phyloP scores from a whole-genome alignment of 805 yeast species.

The Candida chilensis region DNA sequence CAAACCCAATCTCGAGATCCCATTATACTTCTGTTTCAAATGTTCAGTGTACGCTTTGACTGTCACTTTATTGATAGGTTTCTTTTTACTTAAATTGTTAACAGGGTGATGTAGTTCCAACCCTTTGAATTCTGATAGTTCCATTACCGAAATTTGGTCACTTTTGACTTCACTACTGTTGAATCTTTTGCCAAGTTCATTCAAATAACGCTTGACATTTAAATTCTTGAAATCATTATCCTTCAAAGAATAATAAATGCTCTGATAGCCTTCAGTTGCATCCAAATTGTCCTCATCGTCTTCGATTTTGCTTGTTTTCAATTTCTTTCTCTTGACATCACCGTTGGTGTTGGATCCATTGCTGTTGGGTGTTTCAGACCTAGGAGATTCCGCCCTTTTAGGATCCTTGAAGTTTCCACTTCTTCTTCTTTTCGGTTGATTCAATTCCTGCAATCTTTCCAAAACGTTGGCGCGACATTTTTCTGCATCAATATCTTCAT shows the following conservation, averaged over 20 bases:
- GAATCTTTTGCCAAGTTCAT: slow-evolving; percentile 10
- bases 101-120: slow-evolving; percentile 1
- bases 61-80: slow-evolving; percentile 20
- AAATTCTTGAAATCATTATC: slow-evolving; percentile 35
- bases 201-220: slow-evolving; percentile 13
- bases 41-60: slow-evolving; percentile 55
- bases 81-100: background rate
- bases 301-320: no score
- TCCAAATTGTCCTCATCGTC: no score
- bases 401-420: slow-evolving; percentile 6
- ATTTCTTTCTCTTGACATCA: no score
- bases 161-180: background rate
- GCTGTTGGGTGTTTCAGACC: no score
- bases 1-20: slow-evolving; percentile 63
- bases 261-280: slow-evolving; percentile 37
- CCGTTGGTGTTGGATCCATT: no score
- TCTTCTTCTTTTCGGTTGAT: slow-evolving; percentile 11
- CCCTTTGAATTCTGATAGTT: slow-evolving; percentile 11
- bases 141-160: slow-evolving; percentile 10
- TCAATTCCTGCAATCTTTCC: slow-evolving; percentile 11
- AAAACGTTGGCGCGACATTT: slow-evolving; percentile 19
- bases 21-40: slow-evolving; percentile 50
- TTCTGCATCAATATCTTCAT: slow-evolving; percentile 33
- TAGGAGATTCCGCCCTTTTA: no score
- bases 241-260: slow-evolving; percentile 38